Evolutionary conservation across 1,139 yeast genomes (phyloP).

Genomic region (Ogataea hybrid): DNA sequence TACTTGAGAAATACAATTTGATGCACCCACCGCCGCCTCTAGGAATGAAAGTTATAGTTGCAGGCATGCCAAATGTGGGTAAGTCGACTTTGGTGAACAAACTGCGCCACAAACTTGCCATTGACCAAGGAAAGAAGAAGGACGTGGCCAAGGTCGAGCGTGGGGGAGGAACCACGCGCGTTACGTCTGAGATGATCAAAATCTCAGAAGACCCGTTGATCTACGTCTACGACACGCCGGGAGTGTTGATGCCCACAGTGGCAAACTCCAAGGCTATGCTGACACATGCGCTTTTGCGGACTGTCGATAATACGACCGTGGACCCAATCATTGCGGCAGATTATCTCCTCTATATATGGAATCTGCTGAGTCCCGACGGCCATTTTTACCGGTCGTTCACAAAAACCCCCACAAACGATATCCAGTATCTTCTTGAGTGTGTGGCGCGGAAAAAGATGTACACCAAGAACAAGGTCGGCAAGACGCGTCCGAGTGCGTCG

Average conservation of each 20-base stretch:
- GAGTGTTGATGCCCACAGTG: conserved; percentile 80
- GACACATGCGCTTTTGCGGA: conserved; percentile 70
- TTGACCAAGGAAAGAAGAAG: conserved; percentile 23
- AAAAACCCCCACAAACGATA: conserved; percentile 70
- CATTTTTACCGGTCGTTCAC: conserved; percentile 45
- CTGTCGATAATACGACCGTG: conserved; percentile 66
- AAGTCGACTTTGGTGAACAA: conserved; percentile 82
- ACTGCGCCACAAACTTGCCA: conserved; percentile 56
- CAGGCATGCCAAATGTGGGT: conserved; percentile 99
- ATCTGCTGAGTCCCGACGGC: conserved; percentile 56
- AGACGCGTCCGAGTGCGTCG: background rate
- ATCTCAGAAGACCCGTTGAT: conserved; percentile 64
- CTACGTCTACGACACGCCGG: conserved; percentile 86
- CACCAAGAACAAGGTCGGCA: background rate
- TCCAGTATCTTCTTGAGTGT: conserved; percentile 57
- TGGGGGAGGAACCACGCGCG: conserved; percentile 87
- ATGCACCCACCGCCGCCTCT: conserved; percentile 74
- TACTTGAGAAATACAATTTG: conserved; percentile 42
- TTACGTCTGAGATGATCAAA: conserved; percentile 73
- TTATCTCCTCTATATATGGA: conserved; percentile 71
- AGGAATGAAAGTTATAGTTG: conserved; percentile 72
- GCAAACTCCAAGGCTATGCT: conserved; percentile 70
- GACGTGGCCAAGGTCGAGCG: conserved; percentile 87
- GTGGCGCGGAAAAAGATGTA: conserved; percentile 40
- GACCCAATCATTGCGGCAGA: conserved; percentile 91